A percentile compares a stretch with the other conserved stretches of the same genome.
Evolutionary conservation across 768 basidiomycete species (phyloP).

Genomic region (Jaapia argillacea): DNA sequence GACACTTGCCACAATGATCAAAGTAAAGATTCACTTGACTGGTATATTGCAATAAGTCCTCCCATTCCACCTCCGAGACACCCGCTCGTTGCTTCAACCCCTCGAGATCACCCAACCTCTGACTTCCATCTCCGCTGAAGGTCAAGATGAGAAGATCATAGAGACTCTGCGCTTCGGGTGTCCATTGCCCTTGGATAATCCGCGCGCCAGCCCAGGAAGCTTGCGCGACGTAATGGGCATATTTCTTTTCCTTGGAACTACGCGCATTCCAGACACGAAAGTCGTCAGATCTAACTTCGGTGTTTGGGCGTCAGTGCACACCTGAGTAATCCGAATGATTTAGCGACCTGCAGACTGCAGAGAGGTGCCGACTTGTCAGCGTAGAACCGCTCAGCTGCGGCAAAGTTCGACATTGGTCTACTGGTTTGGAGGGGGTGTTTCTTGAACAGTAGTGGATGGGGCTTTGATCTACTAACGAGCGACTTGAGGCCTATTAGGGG

Average conservation of each 20-base stretch:
- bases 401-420: background rate
- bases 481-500: too few relatives aligned
- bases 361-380: conserved; percentile 72
- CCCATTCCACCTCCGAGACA: conserved; percentile 52
- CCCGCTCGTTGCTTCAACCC: conserved; percentile 43
- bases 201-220: conserved; percentile 82
- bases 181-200: conserved; percentile 82
- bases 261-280: conserved; percentile 3
- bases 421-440: background rate
- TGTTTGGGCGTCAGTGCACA: conserved; percentile 18
- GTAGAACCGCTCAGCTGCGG: conserved; percentile 53
- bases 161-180: conserved; percentile 53
- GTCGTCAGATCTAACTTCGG: conserved; percentile 3
- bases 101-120: conserved; percentile 45
- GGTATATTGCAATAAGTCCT: conserved; percentile 61
- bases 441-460: too few relatives aligned
- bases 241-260: conserved; percentile 69
- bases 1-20: background rate
- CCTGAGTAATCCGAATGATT: conserved; percentile 65
- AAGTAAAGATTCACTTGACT: too few relatives aligned
- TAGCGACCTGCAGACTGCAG: conserved; percentile 58
- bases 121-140: conserved; percentile 42
- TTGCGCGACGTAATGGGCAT: conserved; percentile 59
- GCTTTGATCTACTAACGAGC: too few relatives aligned
- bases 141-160: conserved; percentile 64